phyloP scores from a whole-genome alignment of 257 asterid genomes.

The Gynochthodes officinalis region DNA sequence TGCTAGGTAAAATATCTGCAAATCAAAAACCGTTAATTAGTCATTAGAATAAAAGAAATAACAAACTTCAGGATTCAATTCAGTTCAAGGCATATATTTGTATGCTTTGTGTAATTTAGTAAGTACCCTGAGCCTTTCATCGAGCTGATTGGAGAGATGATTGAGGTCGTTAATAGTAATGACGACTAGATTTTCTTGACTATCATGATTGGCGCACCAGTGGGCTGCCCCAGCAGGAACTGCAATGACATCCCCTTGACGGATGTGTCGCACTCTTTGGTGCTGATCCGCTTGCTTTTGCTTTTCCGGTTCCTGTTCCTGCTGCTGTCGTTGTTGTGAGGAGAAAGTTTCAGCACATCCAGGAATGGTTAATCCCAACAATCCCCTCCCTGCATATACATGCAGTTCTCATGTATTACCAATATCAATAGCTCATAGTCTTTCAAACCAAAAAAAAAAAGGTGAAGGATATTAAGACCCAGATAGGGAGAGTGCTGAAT shows the following conservation, averaged over 20 bases:
- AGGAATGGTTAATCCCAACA: slow-evolving; percentile 46
- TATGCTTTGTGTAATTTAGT: neutral
- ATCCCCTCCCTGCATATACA: slow-evolving; percentile 48
- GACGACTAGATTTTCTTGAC: slow-evolving; percentile 49
- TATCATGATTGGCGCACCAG: slow-evolving; percentile 62
- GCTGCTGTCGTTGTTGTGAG: slow-evolving; percentile 11
- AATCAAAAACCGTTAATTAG: neutral
- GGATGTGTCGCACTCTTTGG: slow-evolving; percentile 57
- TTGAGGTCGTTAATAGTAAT: slow-evolving; percentile 62
- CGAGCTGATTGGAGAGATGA: slow-evolving; percentile 69
- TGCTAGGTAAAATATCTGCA: slow-evolving; percentile 57
- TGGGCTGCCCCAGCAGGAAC: slow-evolving; percentile 64
- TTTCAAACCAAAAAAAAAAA: too few relatives aligned
- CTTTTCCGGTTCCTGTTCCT: neutral
- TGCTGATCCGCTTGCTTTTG: slow-evolving; percentile 37
- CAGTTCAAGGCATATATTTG: too few relatives aligned
- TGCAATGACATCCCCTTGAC: slow-evolving; percentile 58
- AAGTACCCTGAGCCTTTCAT: slow-evolving; percentile 55
- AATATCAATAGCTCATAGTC: too few relatives aligned
- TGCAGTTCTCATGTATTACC: too few relatives aligned
- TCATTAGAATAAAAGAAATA: neutral
- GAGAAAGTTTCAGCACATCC: slow-evolving; percentile 72
- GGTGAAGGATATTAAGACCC: too few relatives aligned
- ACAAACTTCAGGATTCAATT: neutral
- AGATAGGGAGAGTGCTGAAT: too few relatives aligned